Base-by-base conservation (phyloP, 1,284 basidiomycete genomes). In the Acaromyces ingoldii region DNA sequence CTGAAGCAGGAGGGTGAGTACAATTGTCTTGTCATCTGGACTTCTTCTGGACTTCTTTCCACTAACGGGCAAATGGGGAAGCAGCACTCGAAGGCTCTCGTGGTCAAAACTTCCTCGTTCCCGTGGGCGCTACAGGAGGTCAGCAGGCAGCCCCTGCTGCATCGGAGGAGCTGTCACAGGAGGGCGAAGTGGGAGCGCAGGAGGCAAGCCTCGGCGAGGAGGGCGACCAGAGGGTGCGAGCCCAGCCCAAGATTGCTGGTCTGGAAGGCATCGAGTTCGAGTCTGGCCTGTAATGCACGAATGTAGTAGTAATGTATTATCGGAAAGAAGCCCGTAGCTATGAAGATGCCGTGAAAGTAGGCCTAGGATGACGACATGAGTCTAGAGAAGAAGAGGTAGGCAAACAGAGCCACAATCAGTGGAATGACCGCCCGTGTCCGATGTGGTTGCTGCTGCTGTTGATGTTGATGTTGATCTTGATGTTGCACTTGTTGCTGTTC, bases 311-410 rank as follows among this genome's bases (percentile, higher is more conserved):
- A n/a, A n/a, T n/a, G n/a, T n/a, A n/a, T n/a, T n/a, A n/a, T n/a
- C n/a, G n/a, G n/a, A n/a, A n/a, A n/a, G n/a, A n/a, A n/a, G n/a
- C n/a, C n/a, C n/a, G n/a, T n/a, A n/a, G n/a, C n/a, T n/a, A n/a
- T n/a, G n/a, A n/a, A n/a, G n/a, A n/a, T n/a, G n/a, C n/a, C n/a
- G n/a, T n/a, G n/a, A n/a, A n/a, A n/a, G n/a, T n/a, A n/a, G n/a
- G n/a, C n/a, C n/a, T n/a, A n/a, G n/a, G n/a, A n/a, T n/a, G n/a
- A n/a, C n/a, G n/a, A n/a, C n/a, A n/a, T n/a, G n/a, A 45, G 6
- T 30, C 42, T 22, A 29, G 42, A 45, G 3, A 51, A 15, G 22
- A 51, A 51, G 10, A 51, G 42, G 17, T 43, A 51, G 2, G 49
- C 49, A 25, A 43, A n/a, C 28, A 51, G 17, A 4, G 49, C 49